Base-by-base conservation (phyloP, 495 filamentous ascomycete species). In the Sabuloglossum arenarium region DNA sequence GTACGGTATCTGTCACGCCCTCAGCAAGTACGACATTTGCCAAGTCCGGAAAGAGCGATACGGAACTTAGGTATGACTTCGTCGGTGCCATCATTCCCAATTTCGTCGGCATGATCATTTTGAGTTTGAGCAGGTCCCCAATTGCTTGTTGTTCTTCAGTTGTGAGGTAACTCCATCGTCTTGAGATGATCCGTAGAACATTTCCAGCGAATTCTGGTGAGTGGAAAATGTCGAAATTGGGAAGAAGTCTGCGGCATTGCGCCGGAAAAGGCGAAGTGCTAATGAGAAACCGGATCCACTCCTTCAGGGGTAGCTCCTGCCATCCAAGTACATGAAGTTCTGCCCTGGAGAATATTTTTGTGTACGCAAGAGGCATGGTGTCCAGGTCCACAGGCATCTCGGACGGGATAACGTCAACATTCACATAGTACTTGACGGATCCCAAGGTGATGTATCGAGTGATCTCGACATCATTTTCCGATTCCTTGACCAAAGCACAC, bases 31-130 rank as follows among this genome's bases (percentile, higher is more conserved):
- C 74, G 11, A 95, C 77, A 12, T 81, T 79, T 3, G 93, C 88
- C 10, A 99, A 73, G 62, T 99, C 93, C 56, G 93, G 83, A 63
- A 99, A 99, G 8, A 97, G 71, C 61, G 86, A 90, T 21, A 97
- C 93, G 11, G 77, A 81, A n/a, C 81, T 76, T 63, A 99, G 94
- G 66, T 95, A 99, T 0, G 93, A 79, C 60, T 97, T 88, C 12
- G 69, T 68, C 23, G 93, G 93, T 62, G 78, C 83, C 60, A 74
- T 85, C 90, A 97, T 90, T 10, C 93, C 93, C 59, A 81, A 66
- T 63, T 83, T 95, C 0, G 93, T 97, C 0, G 93, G 93, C 58
- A 99, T 89, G 29, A 91, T 75, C 2, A 86, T 81, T 30, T 80
- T 72, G 25, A 73, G 69, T 43, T 76, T 73, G 10, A 97, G 68